Conservation (phyloP, 2,329 filamentous ascomycete genomes). For the Diplodia scrobiculata region DNA sequence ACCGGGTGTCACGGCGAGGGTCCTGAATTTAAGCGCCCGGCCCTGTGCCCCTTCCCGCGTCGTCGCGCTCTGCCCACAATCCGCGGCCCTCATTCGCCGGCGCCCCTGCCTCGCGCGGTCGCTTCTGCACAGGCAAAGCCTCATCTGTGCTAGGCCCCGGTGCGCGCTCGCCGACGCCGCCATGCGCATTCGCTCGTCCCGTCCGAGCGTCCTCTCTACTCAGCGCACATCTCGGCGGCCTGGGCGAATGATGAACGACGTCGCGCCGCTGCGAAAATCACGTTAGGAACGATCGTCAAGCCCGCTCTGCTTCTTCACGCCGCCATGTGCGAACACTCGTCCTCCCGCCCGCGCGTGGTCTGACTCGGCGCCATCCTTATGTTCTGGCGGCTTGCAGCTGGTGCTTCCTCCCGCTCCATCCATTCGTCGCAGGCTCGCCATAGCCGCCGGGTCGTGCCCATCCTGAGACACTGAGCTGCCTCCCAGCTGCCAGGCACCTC, state of each 20-base stretch:
- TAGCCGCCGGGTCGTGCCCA: slow-evolving; percentile 9
- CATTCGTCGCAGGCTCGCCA: slow-evolving; percentile 9
- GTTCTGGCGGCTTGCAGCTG: slow-evolving; percentile 15
- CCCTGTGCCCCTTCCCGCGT: slow-evolving; percentile 19
- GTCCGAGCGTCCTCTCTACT: slow-evolving; percentile 20
- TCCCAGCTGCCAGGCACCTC: slow-evolving; percentile 13
- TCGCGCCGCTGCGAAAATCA: slow-evolving; percentile 14
- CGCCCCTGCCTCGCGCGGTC: slow-evolving; percentile 16
- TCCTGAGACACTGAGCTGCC: slow-evolving; percentile 17
- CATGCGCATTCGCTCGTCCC: slow-evolving; percentile 24
- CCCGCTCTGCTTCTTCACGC: background rate
- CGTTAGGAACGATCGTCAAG: slow-evolving; percentile 22
- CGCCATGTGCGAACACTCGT: background rate
- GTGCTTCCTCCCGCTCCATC: slow-evolving; percentile 7
- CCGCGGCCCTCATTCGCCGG: slow-evolving; percentile 21
- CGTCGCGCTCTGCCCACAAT: slow-evolving; percentile 2
- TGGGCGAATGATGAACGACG: slow-evolving; percentile 25
- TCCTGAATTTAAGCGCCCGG: slow-evolving; percentile 25
- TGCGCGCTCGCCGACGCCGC: slow-evolving; percentile 3
- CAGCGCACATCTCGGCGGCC: slow-evolving; percentile 16
- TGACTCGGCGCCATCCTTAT: slow-evolving; percentile 18
- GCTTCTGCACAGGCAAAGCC: slow-evolving; percentile 28
- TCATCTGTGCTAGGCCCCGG: slow-evolving; percentile 11
- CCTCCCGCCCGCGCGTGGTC: slow-evolving; percentile 13
- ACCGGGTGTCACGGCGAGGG: slow-evolving; percentile 12